Percentiles rank a stretch among this genome's conserved stretches.
Conservation (phyloP, 495 filamentous ascomycete genomes). For the Podospora appendiculata region DNA sequence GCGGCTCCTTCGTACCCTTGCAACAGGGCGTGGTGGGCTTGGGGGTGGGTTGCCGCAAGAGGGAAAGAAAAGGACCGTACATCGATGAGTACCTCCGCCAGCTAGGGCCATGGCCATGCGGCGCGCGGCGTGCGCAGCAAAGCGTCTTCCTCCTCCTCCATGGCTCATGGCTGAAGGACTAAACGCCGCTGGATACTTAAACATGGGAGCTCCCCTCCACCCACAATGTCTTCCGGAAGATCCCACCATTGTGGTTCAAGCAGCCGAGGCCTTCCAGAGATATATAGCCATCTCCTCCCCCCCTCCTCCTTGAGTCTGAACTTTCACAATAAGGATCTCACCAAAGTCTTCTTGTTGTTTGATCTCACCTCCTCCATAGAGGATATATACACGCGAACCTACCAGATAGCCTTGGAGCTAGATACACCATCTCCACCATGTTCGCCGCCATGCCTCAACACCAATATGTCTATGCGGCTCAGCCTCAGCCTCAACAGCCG, state of each 20-base stretch:
- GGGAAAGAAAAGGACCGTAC: constrained; percentile 4
- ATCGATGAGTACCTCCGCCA: background rate
- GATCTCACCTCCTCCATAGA: background rate
- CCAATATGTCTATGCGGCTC: constrained; percentile 33
- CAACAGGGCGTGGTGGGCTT: background rate
- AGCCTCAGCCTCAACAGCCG: constrained; percentile 22
- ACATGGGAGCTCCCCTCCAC: constrained; percentile 4
- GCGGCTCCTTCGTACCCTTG: constrained; percentile 1
- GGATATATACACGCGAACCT: no score
- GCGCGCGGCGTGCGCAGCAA: constrained; percentile 1
- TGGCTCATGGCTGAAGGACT: background rate
- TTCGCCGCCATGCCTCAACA: constrained; percentile 35
- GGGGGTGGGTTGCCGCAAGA: background rate
- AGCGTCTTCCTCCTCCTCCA: background rate
- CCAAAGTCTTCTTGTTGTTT: background rate
- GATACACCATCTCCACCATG: constrained; percentile 19
- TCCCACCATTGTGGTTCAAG: background rate
- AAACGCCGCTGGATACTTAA: constrained; percentile 12
- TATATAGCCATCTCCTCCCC: background rate
- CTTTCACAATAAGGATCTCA: background rate
- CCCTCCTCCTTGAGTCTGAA: background rate
- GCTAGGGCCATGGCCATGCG: background rate
- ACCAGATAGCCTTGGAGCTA: background rate
- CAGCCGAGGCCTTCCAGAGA: background rate
- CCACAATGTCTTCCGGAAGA: background rate